A percentile compares a stretch with the other conserved stretches of the same genome.
Evolutionary conservation across 768 basidiomycete species (phyloP).

Genomic region (Kwoniella bestiolae): DNA sequence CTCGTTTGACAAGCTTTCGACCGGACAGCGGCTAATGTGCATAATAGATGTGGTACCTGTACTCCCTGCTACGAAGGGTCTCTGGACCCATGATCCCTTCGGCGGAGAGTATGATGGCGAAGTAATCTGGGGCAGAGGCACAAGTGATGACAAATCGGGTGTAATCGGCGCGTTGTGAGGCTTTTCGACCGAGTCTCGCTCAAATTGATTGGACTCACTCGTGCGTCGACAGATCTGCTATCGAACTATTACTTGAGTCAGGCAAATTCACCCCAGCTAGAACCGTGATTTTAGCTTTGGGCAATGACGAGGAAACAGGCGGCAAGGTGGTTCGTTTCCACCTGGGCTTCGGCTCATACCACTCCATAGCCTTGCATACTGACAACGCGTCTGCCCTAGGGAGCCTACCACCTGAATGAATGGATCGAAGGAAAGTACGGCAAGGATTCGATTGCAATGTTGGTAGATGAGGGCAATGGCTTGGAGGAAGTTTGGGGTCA

Average conservation of each 20-base stretch:
- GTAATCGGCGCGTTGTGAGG: slow-evolving; percentile 51
- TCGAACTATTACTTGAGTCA: slow-evolving; percentile 48
- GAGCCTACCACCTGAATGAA: slow-evolving; percentile 33
- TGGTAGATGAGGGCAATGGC: slow-evolving; percentile 52
- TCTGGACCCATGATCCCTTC: slow-evolving; percentile 49
- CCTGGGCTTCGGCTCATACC: slow-evolving; percentile 39
- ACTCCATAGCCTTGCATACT: neutral
- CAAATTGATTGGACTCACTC: too few species aligned
- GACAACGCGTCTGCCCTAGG: slow-evolving; percentile 21
- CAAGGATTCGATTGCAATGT: slow-evolving; percentile 46
- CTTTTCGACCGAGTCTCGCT: too few species aligned
- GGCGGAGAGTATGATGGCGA: slow-evolving; percentile 45
- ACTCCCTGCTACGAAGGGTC: slow-evolving; percentile 36
- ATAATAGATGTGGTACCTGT: slow-evolving; percentile 53
- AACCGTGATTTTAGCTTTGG: slow-evolving; percentile 48
- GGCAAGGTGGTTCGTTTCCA: slow-evolving; percentile 50
- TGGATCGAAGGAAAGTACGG: slow-evolving; percentile 52
- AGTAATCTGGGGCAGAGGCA: slow-evolving; percentile 54
- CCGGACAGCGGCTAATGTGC: neutral
- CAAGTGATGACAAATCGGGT: slow-evolving; percentile 53
- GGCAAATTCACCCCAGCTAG: slow-evolving; percentile 41
- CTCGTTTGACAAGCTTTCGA: neutral
- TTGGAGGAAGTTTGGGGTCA: slow-evolving; percentile 39
- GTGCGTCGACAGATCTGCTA: slow-evolving; percentile 41
- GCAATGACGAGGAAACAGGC: slow-evolving; percentile 52